phyloP scores from a whole-genome alignment of 768 basidiomycete species.

The Coprinopsis strossmayeri region DNA sequence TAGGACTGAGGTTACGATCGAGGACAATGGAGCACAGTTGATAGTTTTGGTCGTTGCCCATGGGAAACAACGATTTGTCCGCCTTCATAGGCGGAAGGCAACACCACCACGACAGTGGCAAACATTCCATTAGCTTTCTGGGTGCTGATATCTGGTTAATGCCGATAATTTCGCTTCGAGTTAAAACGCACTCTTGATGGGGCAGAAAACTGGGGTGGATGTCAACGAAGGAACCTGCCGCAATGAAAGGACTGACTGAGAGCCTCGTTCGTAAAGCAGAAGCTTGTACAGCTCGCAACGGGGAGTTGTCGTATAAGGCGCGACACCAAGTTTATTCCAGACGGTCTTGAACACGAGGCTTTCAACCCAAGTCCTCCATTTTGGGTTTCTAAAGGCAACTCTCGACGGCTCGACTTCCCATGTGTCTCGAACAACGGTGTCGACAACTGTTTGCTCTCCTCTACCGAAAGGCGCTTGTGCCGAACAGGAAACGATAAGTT shows the following conservation, averaged over 20 bases:
- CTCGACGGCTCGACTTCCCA: slow-evolving; percentile 38
- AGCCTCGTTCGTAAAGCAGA: slow-evolving; percentile 38
- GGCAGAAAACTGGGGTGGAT: slow-evolving; percentile 9
- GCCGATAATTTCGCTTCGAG: neutral
- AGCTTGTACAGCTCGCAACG: slow-evolving; percentile 32
- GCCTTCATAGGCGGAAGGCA: slow-evolving; percentile 40
- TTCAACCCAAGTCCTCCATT: slow-evolving; percentile 28
- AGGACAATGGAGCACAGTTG: too few species aligned
- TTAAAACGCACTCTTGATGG: slow-evolving; percentile 18
- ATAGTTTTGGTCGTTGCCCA: slow-evolving; percentile 42
- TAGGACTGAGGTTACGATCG: too few species aligned
- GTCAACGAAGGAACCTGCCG: slow-evolving; percentile 14
- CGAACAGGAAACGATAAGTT: neutral
- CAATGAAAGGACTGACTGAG: slow-evolving; percentile 28
- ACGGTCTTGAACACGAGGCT: slow-evolving; percentile 20
- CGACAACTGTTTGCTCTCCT: neutral
- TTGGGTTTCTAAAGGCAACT: slow-evolving; percentile 32
- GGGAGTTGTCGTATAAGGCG: slow-evolving; percentile 9
- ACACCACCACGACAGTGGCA: slow-evolving; percentile 40
- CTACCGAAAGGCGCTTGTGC: slow-evolving; percentile 1
- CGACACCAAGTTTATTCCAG: slow-evolving; percentile 26
- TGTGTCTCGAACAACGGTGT: slow-evolving; percentile 23
- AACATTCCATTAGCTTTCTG: slow-evolving; percentile 44
- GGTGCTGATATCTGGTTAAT: slow-evolving; percentile 23
- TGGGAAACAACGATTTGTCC: slow-evolving; percentile 33